Evolutionary conservation across 148 eudicot species (phyloP).

Genomic region (Rhododendron simsii): DNA sequence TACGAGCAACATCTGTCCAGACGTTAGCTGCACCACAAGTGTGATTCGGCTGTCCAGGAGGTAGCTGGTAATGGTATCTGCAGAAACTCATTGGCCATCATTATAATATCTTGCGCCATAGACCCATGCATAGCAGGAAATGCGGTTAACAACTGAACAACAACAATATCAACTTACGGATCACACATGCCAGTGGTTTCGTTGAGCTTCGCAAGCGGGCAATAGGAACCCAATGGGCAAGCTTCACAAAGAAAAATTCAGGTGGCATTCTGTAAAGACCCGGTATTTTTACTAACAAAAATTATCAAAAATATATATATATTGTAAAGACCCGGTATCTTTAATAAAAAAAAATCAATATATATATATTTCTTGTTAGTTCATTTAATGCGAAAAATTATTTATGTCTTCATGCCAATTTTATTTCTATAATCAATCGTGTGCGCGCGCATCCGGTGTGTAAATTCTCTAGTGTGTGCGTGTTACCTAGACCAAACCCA

Average conservation of each 20-base stretch:
- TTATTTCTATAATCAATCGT: no score
- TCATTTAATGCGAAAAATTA: no score
- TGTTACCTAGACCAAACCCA: no score
- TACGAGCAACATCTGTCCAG: constrained; percentile 66
- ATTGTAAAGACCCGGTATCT: no score
- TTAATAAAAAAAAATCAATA: no score
- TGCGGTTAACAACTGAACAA: not conserved
- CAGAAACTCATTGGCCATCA: constrained; percentile 8
- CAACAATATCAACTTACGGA: constrained; percentile 58
- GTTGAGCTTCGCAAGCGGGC: constrained; percentile 62
- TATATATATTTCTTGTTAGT: no score
- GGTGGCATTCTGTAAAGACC: not conserved
- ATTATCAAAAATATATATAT: no score
- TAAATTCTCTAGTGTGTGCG: no score
- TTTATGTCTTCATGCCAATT: no score
- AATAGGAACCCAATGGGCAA: constrained; percentile 90
- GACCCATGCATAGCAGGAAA: not conserved
- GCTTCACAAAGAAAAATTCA: constrained; percentile 43
- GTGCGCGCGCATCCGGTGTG: no score
- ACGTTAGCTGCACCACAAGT: constrained; percentile 94
- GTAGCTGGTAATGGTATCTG: constrained; percentile 75
- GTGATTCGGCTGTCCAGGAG: constrained; percentile 54
- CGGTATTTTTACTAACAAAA: no score
- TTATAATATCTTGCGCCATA: not conserved
- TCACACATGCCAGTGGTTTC: constrained; percentile 58